phyloP scores from a whole-genome alignment of 305 asterid species.

The Rubia tinctorum region DNA sequence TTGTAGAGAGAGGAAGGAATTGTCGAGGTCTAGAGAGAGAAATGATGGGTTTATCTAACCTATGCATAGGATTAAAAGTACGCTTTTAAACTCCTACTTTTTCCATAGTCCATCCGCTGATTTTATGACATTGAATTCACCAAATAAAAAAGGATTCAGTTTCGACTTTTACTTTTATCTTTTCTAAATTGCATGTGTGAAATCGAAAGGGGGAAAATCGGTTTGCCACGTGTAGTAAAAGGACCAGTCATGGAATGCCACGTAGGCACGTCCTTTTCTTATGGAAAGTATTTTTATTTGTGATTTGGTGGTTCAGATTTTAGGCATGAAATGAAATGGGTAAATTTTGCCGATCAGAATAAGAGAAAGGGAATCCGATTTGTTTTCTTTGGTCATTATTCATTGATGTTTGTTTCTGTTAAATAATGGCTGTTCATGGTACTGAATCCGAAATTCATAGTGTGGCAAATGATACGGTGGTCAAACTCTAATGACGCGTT shows the following conservation, averaged over 20 bases:
- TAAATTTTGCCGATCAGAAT: neutral
- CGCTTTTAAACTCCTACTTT: neutral
- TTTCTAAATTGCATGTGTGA: neutral
- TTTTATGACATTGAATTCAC: neutral
- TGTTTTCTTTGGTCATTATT: neutral
- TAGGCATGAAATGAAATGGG: neutral
- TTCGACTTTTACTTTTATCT: neutral
- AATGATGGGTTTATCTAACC: neutral
- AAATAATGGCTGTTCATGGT: neutral
- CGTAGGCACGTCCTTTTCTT: neutral
- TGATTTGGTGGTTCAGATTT: neutral
- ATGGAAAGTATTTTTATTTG: neutral
- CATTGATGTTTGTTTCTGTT: neutral
- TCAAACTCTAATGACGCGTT: neutral
- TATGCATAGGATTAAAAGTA: neutral
- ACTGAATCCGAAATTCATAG: neutral
- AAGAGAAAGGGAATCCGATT: neutral
- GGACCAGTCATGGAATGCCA: slow-evolving; percentile 14
- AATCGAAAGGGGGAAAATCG: neutral
- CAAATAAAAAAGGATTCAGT: neutral
- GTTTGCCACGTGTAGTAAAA: slow-evolving; percentile 11
- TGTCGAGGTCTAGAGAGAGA: slow-evolving; percentile 23
- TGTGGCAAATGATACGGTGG: neutral
- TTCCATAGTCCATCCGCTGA: neutral
- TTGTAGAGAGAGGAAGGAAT: slow-evolving; percentile 14